Conservation (phyloP, 192 early-diverging fungal species). For the Linnemannia zychae region DNA sequence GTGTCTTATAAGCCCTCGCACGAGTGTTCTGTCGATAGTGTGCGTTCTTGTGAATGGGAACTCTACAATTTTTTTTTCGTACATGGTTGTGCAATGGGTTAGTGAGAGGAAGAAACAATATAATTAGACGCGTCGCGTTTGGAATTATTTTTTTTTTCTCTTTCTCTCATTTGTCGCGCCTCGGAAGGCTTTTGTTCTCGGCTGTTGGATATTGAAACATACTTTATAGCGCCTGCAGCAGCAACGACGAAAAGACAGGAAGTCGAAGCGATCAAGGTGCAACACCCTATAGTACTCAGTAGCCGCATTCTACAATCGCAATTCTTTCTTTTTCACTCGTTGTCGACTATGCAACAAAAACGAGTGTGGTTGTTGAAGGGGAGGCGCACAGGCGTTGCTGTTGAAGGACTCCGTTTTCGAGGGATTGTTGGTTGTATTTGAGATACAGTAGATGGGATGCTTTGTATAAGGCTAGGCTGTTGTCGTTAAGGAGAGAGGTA, state of each 20-base stretch:
- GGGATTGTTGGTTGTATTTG: neutral
- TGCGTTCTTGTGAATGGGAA: conserved; percentile 48
- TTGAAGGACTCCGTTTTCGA: neutral
- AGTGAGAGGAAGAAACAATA: neutral
- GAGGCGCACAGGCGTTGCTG: neutral
- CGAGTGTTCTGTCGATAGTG: conserved; percentile 45
- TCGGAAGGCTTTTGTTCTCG: no score
- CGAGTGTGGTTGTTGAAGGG: neutral
- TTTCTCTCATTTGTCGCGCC: neutral
- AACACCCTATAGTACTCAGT: neutral
- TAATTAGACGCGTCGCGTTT: neutral
- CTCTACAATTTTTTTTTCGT: conserved; percentile 9
- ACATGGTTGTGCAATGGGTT: neutral
- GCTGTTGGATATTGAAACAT: neutral
- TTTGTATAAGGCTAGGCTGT: neutral
- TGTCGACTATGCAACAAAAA: neutral
- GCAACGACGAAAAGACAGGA: neutral
- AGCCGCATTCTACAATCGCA: neutral
- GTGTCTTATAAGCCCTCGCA: conserved; percentile 24
- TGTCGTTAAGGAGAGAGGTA: neutral
- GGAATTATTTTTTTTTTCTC: neutral
- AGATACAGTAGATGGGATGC: neutral
- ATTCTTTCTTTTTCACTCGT: neutral
- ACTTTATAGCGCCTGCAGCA: neutral
- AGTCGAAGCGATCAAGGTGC: neutral